These are phyloP conservation scores for Allium fistulosum DNA, from an alignment of 106 monocot genomes.

Conservation along the genomic window DNA sequence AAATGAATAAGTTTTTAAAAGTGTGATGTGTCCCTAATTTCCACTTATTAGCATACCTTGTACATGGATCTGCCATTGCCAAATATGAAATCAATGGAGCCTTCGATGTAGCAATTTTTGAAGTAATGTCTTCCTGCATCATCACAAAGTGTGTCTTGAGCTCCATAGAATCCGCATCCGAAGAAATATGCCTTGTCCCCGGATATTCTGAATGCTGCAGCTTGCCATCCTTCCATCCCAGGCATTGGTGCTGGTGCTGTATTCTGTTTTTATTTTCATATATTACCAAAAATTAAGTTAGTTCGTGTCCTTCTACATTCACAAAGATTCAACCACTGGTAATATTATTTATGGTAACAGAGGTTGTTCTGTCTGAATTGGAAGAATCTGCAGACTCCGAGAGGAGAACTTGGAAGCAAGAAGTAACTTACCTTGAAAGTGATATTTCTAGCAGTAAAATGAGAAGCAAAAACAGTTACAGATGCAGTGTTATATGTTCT, in stretches of 20 bases:
- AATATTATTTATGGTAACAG: no score
- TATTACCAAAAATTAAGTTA: no score
- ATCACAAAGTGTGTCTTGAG: slow-evolving; percentile 93
- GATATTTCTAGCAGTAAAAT: slow-evolving; percentile 93
- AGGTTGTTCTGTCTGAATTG: no score
- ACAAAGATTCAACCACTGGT: no score
- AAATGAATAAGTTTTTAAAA: no score
- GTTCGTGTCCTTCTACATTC: no score
- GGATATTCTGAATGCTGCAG: slow-evolving; percentile 82
- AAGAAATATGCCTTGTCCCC: slow-evolving; percentile 95
- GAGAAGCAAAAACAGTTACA: slow-evolving; percentile 81
- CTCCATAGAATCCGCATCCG: slow-evolving; percentile 90
- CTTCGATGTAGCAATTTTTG: slow-evolving; percentile 93
- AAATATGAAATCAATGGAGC: slow-evolving; percentile 97
- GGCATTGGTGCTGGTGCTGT: slow-evolving; percentile 82
- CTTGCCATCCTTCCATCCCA: slow-evolving; percentile 95
- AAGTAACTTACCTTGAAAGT: slow-evolving; percentile 82
- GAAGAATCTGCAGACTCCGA: no score
- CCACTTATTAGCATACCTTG: slow-evolving; percentile 33
- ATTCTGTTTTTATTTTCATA: slow-evolving; percentile 36
- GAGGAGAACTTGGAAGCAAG: not conserved
- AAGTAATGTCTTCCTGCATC: slow-evolving; percentile 92
- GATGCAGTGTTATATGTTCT: slow-evolving; percentile 91
- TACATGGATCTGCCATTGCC: slow-evolving; percentile 93
- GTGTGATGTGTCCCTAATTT: no score